Evolutionary conservation across 2,329 filamentous ascomycete species (phyloP), one percentile per base, ranked within the genome.

Genomic region (Fonsecaea monophora): DNA sequence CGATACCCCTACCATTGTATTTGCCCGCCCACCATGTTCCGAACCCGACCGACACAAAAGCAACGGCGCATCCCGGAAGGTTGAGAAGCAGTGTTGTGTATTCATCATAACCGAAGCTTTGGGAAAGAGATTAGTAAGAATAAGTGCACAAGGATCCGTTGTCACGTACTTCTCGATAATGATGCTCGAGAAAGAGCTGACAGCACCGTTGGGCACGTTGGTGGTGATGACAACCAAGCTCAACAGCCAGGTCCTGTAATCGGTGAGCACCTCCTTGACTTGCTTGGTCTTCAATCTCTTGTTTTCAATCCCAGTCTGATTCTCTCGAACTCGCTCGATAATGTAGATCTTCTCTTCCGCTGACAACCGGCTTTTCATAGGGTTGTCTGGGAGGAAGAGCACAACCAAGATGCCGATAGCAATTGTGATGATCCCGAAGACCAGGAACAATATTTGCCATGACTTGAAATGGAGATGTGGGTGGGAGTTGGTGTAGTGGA

Each of bases 291-390:
- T 85, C 74, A 85, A 82, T 48, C 80, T 76, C 62, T 83, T 82
- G 73, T 82, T 84, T 56, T 83, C 80, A 15, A 85, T 83, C 6
- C 83, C 84, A 1, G 81, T 85, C 60, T 82, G 79, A 45, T 84
- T 83, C 37, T 77, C 77, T 2, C 80, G 76, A 0, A 85, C 75
- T 0, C 82, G 78, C 63, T 82, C 79, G 53, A 81, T 74, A 21
- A 71, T 72, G 4, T 71, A 76, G 37, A 79, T 71, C 48, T 80
- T 77, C 63, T 81, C 79, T 25, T 72, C 74, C 30, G 78, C 74
- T 42, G 71, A 75, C 48, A 82, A 75, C 13, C 76, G 73, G 15
- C 75, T 76, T 2, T 74, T 77, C 73, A 81, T 79, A 0, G 78
- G 79, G 57, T 79, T 80, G 60, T 81, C 77, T 0, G 79, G 80